Evolutionary conservation across 352 stramenopile genomes (phyloP), one percentile per base, ranked within the genome.

Genomic region (Poterioochromonas sp.): DNA sequence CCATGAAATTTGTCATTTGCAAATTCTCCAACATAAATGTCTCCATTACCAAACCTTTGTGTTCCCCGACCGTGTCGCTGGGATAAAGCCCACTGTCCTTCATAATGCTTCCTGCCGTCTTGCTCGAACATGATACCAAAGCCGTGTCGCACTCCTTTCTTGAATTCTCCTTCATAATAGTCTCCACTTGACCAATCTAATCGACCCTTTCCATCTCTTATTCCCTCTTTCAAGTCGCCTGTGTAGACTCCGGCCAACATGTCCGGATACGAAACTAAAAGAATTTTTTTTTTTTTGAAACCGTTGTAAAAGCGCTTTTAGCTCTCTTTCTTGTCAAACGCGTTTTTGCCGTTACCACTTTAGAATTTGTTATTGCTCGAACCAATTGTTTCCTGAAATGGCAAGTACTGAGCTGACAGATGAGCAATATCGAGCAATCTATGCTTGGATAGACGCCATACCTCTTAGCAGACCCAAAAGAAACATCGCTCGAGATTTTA

Each of bases 381-480:
- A n/a, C n/a, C n/a, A n/a, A n/a, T n/a, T n/a, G n/a, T n/a, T n/a
- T n/a, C n/a, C n/a, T n/a, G n/a, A n/a, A n/a, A n/a, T n/a, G n/a
- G n/a, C n/a, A n/a, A n/a, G n/a, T n/a, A n/a, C n/a, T n/a, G n/a
- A n/a, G n/a, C 47, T 84, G n/a, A 82, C 35, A 47, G 91, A 97
- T 81, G 91, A 94, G 58, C 91, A 91, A 43, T 82, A 96, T 65
- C 90, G 95, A 83, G 89, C 90, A 43, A 82, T 97, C 76, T 97
- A 97, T 80, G 89, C 89, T 39, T 97, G 93, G 93, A 92, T 98
- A 76, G 92, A 97, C 68, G 89, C 95, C 79, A 95, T 97, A 78
- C 90, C 92, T 64, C 83, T 98, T 18, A 95, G 89, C 34, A 85
- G 93, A 11, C 92, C 93, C 0, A 97, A 97, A 87, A 90, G 91